Conservation (phyloP, 1,284 basidiomycete genomes). For the Pyrrhoderma noxium region DNA sequence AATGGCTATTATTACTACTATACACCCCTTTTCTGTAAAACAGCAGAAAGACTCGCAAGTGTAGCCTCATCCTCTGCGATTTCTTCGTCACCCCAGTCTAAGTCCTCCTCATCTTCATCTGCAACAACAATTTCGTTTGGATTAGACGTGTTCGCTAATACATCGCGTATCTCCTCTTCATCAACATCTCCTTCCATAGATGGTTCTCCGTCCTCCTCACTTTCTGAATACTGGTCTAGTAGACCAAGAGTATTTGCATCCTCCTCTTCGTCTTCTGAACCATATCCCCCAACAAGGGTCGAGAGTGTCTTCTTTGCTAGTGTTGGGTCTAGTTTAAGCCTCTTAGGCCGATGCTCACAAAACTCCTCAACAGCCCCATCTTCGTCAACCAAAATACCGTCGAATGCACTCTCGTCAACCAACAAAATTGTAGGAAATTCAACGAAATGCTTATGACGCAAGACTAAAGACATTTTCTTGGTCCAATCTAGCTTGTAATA, state of each 20-base stretch:
- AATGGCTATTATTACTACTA: background rate
- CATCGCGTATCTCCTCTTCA: slow-evolving; percentile 31
- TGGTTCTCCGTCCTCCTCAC: slow-evolving; percentile 29
- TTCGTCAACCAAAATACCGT: slow-evolving; percentile 46
- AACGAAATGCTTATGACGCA: slow-evolving; percentile 60
- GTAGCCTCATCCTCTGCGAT: slow-evolving; percentile 22
- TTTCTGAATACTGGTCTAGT: slow-evolving; percentile 49
- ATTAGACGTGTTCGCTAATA: background rate
- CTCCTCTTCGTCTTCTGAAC: slow-evolving; percentile 43
- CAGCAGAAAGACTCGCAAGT: slow-evolving; percentile 11
- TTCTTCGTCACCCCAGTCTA: slow-evolving; percentile 50
- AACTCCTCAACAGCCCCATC: slow-evolving; percentile 34
- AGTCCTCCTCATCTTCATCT: slow-evolving; percentile 49
- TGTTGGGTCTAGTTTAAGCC: slow-evolving; percentile 43
- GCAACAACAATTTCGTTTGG: background rate
- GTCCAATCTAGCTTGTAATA: slow-evolving; percentile 54
- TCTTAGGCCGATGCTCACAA: slow-evolving; percentile 38
- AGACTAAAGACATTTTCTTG: slow-evolving; percentile 37
- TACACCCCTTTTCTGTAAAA: slow-evolving; percentile 3
- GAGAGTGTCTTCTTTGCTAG: slow-evolving; percentile 48
- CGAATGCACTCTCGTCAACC: slow-evolving; percentile 54
- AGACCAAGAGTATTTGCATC: slow-evolving; percentile 35
- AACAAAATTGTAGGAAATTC: slow-evolving; percentile 79
- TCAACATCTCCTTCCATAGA: slow-evolving; percentile 20
- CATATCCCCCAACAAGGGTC: slow-evolving; percentile 58